Evolutionary conservation across 1,139 yeast species (phyloP), one percentile per base, ranked within the genome.

Genomic region (Suhomyces yuchorum): DNA sequence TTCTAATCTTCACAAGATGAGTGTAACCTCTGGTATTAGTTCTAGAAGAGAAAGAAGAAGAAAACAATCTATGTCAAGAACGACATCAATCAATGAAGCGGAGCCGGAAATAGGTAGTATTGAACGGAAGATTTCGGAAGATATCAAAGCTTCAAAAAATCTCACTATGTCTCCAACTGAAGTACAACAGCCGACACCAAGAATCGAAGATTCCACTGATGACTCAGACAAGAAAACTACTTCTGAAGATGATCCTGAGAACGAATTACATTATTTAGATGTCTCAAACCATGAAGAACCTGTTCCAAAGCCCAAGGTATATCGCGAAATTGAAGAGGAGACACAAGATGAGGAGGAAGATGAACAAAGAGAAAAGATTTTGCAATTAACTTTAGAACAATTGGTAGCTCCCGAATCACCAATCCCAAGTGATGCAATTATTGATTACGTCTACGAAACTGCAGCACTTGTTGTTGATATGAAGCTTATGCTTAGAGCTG

Each of bases 381-480:
- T 66, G 57, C 28, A 52, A 1, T 49, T 65, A 9, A 80, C 84
- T 1, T 62, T 82, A 48, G 87, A 81, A 52, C 76, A 73, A 47
- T 61, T 82, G 49, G 80, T 82, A 0, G 72, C 83, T 0, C 80
- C 84, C 2, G 67, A 71, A 43, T 70, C 84, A 0, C 74, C 79
- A 4, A 67, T 79, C 8, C 84, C 90, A 1, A 70, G 77, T 11
- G 83, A 81, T 51, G 66, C 69, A 38, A 71, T 81, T 7, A 72
- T 86, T 39, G 85, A 83, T 51, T 61, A 81, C 43, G 77, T 85
- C 36, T 80, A 79, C 56, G 88, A 85, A 55, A 69, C 79, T 1
- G 82, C 85, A 0, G 79, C 83, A 0, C 63, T 84, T 42, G 81
- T 80, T 0, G 79, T 82, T 50, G 92, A 86, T 58, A 71, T 84